phyloP scores from a whole-genome alignment of 2,329 filamentous ascomycete genomes.

The Aspergillus caelatus region DNA sequence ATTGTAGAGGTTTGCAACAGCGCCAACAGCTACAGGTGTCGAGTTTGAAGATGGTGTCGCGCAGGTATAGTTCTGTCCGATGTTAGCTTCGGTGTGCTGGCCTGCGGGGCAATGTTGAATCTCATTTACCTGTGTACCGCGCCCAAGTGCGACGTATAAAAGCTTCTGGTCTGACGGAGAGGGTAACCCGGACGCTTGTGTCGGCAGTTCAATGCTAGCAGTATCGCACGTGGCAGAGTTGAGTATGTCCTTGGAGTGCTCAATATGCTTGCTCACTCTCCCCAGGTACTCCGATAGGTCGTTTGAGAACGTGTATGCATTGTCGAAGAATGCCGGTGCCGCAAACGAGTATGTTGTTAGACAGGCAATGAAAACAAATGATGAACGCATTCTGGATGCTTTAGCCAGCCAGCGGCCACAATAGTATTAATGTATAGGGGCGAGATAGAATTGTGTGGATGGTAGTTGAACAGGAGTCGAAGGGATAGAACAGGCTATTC shows the following conservation, averaged over 20 bases:
- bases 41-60: constrained; percentile 61
- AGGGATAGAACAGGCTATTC: background rate
- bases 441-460: background rate
- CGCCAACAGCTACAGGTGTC: constrained; percentile 68
- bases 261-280: constrained; percentile 44
- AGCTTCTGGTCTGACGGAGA: constrained; percentile 63
- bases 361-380: constrained; percentile 31
- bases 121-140: constrained; percentile 65
- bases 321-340: constrained; percentile 37
- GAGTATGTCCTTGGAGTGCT: constrained; percentile 24
- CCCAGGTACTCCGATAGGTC: constrained; percentile 44
- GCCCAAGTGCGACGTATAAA: constrained; percentile 80
- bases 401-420: constrained; percentile 1
- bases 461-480: too few species aligned
- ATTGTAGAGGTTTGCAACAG: constrained; percentile 84
- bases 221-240: constrained; percentile 35
- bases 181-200: constrained; percentile 64
- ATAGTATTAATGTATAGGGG: background rate
- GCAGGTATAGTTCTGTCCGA: constrained; percentile 87
- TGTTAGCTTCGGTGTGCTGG: constrained; percentile 14
- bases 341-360: constrained; percentile 37
- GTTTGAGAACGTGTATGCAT: constrained; percentile 43
- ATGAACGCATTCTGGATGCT: constrained; percentile 23
- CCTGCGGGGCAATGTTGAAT: background rate
- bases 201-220: constrained; percentile 38